phyloP scores from a whole-genome alignment of 768 basidiomycete species.

The Termitomyces sp. region DNA sequence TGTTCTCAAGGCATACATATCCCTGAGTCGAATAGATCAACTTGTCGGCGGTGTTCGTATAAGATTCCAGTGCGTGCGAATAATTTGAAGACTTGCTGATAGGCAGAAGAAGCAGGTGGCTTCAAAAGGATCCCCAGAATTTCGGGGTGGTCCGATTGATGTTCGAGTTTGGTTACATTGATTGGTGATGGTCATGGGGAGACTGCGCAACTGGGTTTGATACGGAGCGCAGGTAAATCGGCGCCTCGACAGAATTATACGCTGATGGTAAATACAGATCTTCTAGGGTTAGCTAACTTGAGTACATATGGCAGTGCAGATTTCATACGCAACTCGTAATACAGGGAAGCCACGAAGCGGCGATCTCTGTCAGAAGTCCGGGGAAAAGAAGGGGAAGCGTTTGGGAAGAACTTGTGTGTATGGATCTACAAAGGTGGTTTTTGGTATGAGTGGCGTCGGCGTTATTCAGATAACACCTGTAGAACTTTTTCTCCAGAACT shows the following conservation, averaged over 20 bases:
- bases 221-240: background rate
- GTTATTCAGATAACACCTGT: background rate
- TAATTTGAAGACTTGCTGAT: background rate
- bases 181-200: background rate
- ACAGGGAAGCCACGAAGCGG: background rate
- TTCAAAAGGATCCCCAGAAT: background rate
- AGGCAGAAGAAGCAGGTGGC: background rate
- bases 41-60: background rate
- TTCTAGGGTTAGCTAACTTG: background rate
- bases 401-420: background rate
- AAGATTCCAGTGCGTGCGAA: background rate
- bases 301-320: background rate
- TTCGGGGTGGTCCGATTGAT: background rate
- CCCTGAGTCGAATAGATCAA: background rate
- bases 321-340: background rate
- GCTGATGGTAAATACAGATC: background rate
- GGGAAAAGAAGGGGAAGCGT: background rate
- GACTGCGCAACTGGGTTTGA: background rate
- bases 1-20: background rate
- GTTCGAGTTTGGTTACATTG: background rate
- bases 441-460: background rate
- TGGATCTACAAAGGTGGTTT: background rate
- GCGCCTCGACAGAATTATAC: background rate
- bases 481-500: background rate
- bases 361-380: background rate